A percentile compares a stretch with the other conserved stretches of the same genome.
phyloP scores from a whole-genome alignment of 2,329 filamentous ascomycete genomes.

The Sclerotinia borealis region DNA sequence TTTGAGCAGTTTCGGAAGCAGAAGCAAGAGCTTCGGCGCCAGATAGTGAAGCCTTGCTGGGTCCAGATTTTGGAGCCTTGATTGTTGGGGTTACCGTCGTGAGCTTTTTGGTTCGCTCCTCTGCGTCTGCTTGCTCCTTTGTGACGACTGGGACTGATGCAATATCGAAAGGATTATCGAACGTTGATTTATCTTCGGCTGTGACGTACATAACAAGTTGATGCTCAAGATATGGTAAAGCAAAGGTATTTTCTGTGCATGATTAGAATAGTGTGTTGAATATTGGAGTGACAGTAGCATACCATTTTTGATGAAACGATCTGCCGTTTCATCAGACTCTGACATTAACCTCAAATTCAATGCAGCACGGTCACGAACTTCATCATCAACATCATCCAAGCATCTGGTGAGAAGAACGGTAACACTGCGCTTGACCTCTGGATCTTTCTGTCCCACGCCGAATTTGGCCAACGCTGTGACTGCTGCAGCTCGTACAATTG shows the following conservation, averaged over 20 bases:
- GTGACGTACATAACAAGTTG: slow-evolving; percentile 97
- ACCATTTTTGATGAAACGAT: slow-evolving; percentile 90
- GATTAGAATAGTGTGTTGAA: slow-evolving; percentile 13
- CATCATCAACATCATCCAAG: slow-evolving; percentile 93
- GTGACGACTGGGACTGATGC: slow-evolving; percentile 87
- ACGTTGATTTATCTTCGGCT: slow-evolving; percentile 80
- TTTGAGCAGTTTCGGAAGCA: slow-evolving; percentile 74
- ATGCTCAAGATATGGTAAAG: slow-evolving; percentile 89
- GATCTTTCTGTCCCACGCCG: slow-evolving; percentile 91
- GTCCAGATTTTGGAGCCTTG: slow-evolving; percentile 80
- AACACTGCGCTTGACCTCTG: slow-evolving; percentile 94
- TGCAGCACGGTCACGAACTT: slow-evolving; percentile 91
- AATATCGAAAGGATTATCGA: slow-evolving; percentile 82
- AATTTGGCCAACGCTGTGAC: slow-evolving; percentile 97
- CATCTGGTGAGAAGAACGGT: slow-evolving; percentile 87
- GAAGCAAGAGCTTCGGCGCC: slow-evolving; percentile 70
- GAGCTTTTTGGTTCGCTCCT: slow-evolving; percentile 95
- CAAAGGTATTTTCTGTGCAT: slow-evolving; percentile 79
- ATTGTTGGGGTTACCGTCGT: slow-evolving; percentile 86
- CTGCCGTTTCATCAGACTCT: slow-evolving; percentile 73
- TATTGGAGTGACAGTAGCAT: slow-evolving; percentile 29
- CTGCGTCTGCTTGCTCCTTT: slow-evolving; percentile 89
- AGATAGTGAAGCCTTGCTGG: slow-evolving; percentile 62
- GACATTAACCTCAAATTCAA: slow-evolving; percentile 88
- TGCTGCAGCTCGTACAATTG: slow-evolving; percentile 87